Percentiles rank a stretch among this genome's conserved stretches.
Evolutionary conservation across 1,139 yeast genomes (phyloP).

Genomic region (Hyphopichia khmerensis): DNA sequence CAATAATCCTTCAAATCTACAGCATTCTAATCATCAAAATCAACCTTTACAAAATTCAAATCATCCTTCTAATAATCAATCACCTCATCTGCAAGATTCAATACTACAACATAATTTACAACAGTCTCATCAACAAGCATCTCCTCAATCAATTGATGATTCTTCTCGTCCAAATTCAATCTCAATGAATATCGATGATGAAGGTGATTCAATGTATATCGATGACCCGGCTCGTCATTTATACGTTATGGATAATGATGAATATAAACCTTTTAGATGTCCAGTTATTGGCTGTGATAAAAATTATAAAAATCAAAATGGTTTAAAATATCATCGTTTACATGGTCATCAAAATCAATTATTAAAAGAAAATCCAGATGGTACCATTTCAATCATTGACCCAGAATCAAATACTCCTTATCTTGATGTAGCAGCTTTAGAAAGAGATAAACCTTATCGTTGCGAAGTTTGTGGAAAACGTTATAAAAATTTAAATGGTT

Average conservation of each 20-base stretch:
- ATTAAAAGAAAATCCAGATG: constrained; percentile 86
- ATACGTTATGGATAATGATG: constrained; percentile 88
- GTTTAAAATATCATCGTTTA: constrained; percentile 88
- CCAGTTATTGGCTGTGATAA: constrained; percentile 98
- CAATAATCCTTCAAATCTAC: constrained; percentile 11
- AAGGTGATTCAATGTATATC: constrained; percentile 59
- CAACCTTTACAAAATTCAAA: constrained; percentile 13
- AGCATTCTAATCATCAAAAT: constrained; percentile 11
- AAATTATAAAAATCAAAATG: constrained; percentile 96
- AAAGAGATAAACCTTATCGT: constrained; percentile 95
- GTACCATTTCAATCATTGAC: constrained; percentile 87
- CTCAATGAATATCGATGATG: constrained; percentile 36
- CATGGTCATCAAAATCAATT: constrained; percentile 98
- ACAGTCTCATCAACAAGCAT: constrained; percentile 16
- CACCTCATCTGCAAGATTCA: constrained; percentile 4
- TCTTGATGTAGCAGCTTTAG: constrained; percentile 90
- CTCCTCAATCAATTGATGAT: constrained; percentile 4
- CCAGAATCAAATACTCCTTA: constrained; percentile 91
- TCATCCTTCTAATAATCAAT: constrained; percentile 4
- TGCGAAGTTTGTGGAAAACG: constrained; percentile 98
- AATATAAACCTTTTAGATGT: constrained; percentile 93
- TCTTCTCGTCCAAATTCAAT: constrained; percentile 13
- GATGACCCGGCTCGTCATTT: constrained; percentile 94
- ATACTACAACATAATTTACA: constrained; percentile 15
- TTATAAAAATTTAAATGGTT: constrained; percentile 92